Conservation (phyloP, 73 alveolate genomes). For the Uronychia setigera region DNA sequence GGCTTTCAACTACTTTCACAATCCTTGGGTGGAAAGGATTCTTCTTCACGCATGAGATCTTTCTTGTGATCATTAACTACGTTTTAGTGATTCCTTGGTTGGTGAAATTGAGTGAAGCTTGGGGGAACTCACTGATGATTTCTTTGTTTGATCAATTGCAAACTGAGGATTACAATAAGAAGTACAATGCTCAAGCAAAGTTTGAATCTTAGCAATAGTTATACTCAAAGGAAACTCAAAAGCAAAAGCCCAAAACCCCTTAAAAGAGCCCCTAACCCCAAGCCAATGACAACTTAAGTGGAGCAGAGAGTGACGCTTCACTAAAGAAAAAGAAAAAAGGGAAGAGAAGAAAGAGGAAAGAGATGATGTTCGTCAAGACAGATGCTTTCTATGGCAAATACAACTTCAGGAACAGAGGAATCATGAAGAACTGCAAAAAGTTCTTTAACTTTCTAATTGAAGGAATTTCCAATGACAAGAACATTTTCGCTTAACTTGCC, state of each 20-base stretch:
- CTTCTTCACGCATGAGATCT: conserved; percentile 25
- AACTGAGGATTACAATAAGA: conserved; percentile 45
- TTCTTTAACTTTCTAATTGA: conserved; percentile 37
- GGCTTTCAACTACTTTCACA: conserved; percentile 4
- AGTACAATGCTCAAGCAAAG: neutral
- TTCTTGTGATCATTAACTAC: conserved; percentile 11
- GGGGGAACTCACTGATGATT: conserved; percentile 50
- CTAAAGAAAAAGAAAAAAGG: neutral
- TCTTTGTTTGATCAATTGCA: conserved; percentile 31
- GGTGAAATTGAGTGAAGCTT: conserved; percentile 34
- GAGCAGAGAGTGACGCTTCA: too few species aligned
- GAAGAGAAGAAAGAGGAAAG: neutral
- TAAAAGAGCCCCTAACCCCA: too few species aligned
- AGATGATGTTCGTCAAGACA: neutral
- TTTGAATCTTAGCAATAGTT: too few species aligned
- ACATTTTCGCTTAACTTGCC: conserved; percentile 37
- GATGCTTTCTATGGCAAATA: conserved; percentile 39
- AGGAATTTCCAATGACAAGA: conserved; percentile 16
- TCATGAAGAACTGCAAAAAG: conserved; percentile 23
- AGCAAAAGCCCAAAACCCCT: too few species aligned
- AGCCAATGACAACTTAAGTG: too few species aligned
- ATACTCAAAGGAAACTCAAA: too few species aligned
- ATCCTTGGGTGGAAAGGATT: neutral
- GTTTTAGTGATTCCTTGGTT: conserved; percentile 22
- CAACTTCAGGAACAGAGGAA: conserved; percentile 44